Evolutionary conservation across 768 basidiomycete genomes (phyloP).

Genomic region (Gelatoporia subvermispora): DNA sequence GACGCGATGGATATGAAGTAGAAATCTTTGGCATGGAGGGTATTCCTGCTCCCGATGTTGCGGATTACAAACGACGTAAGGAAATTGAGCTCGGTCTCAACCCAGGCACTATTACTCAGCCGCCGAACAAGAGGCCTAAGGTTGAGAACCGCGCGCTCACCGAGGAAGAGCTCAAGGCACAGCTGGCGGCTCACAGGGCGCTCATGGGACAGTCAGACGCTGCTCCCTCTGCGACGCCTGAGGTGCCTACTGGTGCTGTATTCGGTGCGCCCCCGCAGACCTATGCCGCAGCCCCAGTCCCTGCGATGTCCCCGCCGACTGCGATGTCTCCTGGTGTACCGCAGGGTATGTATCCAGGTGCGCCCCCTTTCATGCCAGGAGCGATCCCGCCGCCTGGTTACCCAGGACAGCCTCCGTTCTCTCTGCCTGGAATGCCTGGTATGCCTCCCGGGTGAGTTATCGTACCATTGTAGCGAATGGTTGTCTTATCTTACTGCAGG

Average conservation of each 20-base stretch:
- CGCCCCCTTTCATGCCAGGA: constrained; percentile 29
- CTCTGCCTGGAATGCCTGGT: constrained; percentile 41
- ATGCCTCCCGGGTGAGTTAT: constrained; percentile 54
- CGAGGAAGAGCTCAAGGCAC: constrained; percentile 79
- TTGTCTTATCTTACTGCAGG: too few relatives aligned
- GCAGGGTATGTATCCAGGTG: constrained; percentile 21
- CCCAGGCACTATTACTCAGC: constrained; percentile 77
- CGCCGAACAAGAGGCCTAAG: constrained; percentile 77
- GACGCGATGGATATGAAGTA: constrained; percentile 95
- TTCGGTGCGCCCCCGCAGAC: constrained; percentile 73
- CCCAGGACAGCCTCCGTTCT: constrained; percentile 38
- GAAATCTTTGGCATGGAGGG: constrained; percentile 99
- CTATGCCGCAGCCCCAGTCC: constrained; percentile 45
- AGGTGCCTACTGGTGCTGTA: constrained; percentile 49
- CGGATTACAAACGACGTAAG: constrained; percentile 93
- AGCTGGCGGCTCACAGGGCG: constrained; percentile 85
- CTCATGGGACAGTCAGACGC: constrained; percentile 70
- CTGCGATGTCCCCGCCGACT: constrained; percentile 31
- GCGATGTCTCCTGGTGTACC: constrained; percentile 41
- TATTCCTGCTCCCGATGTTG: constrained; percentile 88
- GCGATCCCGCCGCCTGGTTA: constrained; percentile 30
- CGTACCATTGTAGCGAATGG: not conserved
- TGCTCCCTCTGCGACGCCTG: constrained; percentile 31
- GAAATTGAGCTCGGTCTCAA: constrained; percentile 89
- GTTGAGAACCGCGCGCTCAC: constrained; percentile 71